Percentiles rank a stretch among this genome's conserved stretches.
Evolutionary conservation across 371 early-diverging fungal species (phyloP).

Genomic region (Cokeromyces recurvatus): DNA sequence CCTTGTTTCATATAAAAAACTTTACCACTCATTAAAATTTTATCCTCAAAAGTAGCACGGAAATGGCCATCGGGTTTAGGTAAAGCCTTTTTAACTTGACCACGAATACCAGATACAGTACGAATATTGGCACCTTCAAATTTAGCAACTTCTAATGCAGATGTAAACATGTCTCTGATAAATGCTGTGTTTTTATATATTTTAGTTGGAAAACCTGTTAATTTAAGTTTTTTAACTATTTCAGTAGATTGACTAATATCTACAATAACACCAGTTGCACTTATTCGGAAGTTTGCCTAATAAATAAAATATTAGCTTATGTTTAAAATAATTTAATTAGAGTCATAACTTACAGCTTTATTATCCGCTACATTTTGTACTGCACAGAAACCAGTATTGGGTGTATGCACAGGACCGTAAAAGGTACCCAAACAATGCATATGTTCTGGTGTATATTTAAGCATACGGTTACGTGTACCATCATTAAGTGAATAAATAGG

Average conservation of each 20-base stretch:
- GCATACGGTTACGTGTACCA: constrained; percentile 92
- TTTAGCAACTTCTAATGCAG: constrained; percentile 96
- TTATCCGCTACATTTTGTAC: constrained; percentile 75
- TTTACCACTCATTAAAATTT: constrained; percentile 85
- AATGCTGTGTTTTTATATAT: constrained; percentile 98
- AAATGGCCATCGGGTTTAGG: constrained; percentile 90
- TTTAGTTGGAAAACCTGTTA: constrained; percentile 94
- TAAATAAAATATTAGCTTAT: neutral
- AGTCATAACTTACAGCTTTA: constrained; percentile 42
- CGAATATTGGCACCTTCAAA: constrained; percentile 96
- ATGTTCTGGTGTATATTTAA: constrained; percentile 98
- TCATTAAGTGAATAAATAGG: constrained; percentile 95
- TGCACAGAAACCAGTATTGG: constrained; percentile 95
- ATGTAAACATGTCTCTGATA: constrained; percentile 98
- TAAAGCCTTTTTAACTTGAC: constrained; percentile 94
- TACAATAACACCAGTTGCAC: constrained; percentile 91
- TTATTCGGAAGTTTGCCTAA: constrained; percentile 84
- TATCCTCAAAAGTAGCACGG: constrained; percentile 99
- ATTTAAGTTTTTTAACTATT: constrained; percentile 98
- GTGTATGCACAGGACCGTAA: constrained; percentile 90
- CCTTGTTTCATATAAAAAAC: no score
- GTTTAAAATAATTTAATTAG: neutral
- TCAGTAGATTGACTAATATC: constrained; percentile 89
- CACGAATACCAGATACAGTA: constrained; percentile 97
- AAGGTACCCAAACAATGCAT: constrained; percentile 97